These are phyloP conservation scores for Glarea lozoyensis DNA, from an alignment of 495 filamentous ascomycete genomes.

Conservation along the genomic window DNA sequence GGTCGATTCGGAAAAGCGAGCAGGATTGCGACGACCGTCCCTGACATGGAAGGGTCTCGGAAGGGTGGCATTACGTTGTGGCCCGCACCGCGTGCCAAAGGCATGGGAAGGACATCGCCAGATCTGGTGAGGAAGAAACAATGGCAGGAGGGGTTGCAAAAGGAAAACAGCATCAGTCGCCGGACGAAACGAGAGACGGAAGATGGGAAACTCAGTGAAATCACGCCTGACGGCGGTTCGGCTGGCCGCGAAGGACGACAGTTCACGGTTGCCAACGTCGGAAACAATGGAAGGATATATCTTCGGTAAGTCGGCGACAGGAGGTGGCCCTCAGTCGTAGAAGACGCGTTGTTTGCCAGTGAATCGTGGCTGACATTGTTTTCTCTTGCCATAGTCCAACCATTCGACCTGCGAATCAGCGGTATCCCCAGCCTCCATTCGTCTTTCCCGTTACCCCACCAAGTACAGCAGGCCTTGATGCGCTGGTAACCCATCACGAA, in stretches of 20 bases:
- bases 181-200: constrained; percentile 12
- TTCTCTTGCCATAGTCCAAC: constrained; percentile 47
- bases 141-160: constrained; percentile 18
- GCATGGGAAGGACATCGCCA: constrained; percentile 6
- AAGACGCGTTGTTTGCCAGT: too few species aligned
- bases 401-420: constrained; percentile 46
- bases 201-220: constrained; percentile 33
- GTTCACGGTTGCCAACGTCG: constrained; percentile 91
- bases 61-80: constrained; percentile 10
- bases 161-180: constrained; percentile 18
- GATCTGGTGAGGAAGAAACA: constrained; percentile 11
- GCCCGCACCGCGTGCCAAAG: constrained; percentile 14
- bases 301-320: constrained; percentile 58
- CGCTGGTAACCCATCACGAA: constrained; percentile 28
- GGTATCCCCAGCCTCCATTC: constrained; percentile 49
- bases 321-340: too few species aligned
- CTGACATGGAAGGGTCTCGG: constrained; percentile 4
- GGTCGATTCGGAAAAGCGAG: constrained; percentile 12
- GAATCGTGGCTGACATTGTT: constrained; percentile 8
- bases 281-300: constrained; percentile 88
- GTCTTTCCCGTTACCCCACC: constrained; percentile 50
- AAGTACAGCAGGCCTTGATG: constrained; percentile 44
- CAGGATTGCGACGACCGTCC: constrained; percentile 11
- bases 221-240: constrained; percentile 32
- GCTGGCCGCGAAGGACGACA: constrained; percentile 57